Evolutionary conservation across 2,329 filamentous ascomycete genomes (phyloP).

Genomic region (Fusarium heterosporum): DNA sequence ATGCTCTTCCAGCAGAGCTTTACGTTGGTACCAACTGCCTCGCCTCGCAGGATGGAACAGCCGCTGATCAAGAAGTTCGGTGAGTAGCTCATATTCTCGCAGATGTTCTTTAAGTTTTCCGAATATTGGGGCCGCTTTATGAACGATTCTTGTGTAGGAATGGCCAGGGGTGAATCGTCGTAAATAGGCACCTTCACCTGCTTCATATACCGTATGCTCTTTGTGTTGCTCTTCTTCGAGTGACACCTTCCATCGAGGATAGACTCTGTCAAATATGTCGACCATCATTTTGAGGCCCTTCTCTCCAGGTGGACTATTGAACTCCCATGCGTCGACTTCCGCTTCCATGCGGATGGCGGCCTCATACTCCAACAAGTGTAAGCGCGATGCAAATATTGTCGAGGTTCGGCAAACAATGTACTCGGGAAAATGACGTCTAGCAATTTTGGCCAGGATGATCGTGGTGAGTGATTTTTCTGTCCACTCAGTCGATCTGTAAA

Average conservation of each 20-base stretch:
- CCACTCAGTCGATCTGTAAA: slow-evolving; percentile 96
- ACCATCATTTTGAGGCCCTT: slow-evolving; percentile 75
- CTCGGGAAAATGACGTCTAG: slow-evolving; percentile 84
- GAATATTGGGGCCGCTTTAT: slow-evolving; percentile 84
- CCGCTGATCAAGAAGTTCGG: slow-evolving; percentile 80
- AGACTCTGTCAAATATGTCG: slow-evolving; percentile 77
- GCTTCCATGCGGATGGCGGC: slow-evolving; percentile 84
- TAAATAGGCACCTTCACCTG: slow-evolving; percentile 88
- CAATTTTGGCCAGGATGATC: slow-evolving; percentile 92
- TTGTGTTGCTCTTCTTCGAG: slow-evolving; percentile 80
- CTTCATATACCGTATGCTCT: slow-evolving; percentile 81
- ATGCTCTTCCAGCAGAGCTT: slow-evolving; percentile 92
- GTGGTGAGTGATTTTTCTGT: slow-evolving; percentile 96
- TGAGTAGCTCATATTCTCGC: slow-evolving; percentile 79
- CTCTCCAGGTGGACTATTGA: slow-evolving; percentile 75
- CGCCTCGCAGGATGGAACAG: slow-evolving; percentile 88
- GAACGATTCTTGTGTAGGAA: slow-evolving; percentile 91
- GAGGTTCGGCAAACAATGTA: slow-evolving; percentile 91
- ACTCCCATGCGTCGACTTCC: slow-evolving; percentile 86
- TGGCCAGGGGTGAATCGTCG: slow-evolving; percentile 91
- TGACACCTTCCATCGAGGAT: slow-evolving; percentile 82
- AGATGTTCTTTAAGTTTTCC: slow-evolving; percentile 84
- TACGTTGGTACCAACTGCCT: slow-evolving; percentile 95
- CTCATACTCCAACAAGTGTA: slow-evolving; percentile 87
- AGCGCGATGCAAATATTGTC: slow-evolving; percentile 85